Evolutionary conservation across 2,329 filamentous ascomycete genomes (phyloP).

Genomic region (Neodidymelliopsis sp.): DNA sequence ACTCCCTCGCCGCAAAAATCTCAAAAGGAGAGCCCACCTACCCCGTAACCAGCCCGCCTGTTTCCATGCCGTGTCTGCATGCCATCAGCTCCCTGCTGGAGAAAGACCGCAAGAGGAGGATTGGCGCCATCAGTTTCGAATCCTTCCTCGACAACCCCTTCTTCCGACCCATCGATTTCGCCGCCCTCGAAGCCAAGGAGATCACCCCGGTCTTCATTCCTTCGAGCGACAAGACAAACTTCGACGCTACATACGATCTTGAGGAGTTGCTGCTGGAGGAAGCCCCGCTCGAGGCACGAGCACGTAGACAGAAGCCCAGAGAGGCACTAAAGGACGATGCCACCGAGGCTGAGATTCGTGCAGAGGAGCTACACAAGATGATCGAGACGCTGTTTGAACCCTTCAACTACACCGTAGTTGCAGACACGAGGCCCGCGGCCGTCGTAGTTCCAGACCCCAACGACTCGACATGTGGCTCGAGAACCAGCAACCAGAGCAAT

Average conservation of each 20-base stretch:
- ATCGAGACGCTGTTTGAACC: constrained; percentile 94
- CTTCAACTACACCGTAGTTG: constrained; percentile 90
- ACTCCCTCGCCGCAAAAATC: constrained; percentile 80
- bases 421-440: constrained; percentile 69
- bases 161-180: constrained; percentile 86
- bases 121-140: constrained; percentile 83
- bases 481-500: constrained; percentile 46
- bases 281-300: constrained; percentile 89
- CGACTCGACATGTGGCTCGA: constrained; percentile 40
- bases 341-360: constrained; percentile 90
- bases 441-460: constrained; percentile 38
- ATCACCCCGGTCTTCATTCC: constrained; percentile 91
- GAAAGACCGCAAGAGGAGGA: constrained; percentile 77
- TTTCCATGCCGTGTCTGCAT: constrained; percentile 86
- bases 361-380: constrained; percentile 91
- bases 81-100: constrained; percentile 86
- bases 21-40: constrained; percentile 83
- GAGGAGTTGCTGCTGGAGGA: constrained; percentile 94
- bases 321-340: constrained; percentile 93
- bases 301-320: constrained; percentile 90
- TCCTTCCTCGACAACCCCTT: constrained; percentile 89
- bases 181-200: constrained; percentile 81
- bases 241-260: constrained; percentile 96
- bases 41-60: constrained; percentile 89
- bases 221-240: constrained; percentile 97